A percentile compares a stretch with the other conserved stretches of the same genome.
These are phyloP conservation scores for Platanthera zijinensis DNA, from an alignment of 106 monocot genomes.

Conservation along the genomic window DNA sequence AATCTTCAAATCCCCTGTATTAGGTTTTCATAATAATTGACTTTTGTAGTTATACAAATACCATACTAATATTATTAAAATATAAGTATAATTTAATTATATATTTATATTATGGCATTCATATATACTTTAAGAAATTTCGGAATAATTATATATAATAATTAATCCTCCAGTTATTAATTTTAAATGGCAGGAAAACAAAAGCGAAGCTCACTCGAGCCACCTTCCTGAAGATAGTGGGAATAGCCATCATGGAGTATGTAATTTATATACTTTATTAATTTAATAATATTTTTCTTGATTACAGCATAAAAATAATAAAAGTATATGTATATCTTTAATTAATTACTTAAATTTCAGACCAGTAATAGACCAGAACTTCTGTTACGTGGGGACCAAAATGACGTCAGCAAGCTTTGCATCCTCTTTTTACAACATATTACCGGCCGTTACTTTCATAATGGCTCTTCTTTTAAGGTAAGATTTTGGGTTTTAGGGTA, in stretches of 20 bases:
- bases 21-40: no score
- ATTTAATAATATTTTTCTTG: not conserved
- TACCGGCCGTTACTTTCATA: conserved; percentile 75
- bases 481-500: no score
- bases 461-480: conserved; percentile 58
- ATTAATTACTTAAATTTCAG: conserved; percentile 14
- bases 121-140: no score
- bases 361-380: conserved; percentile 81
- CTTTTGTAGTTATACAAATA: no score
- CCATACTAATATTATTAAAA: no score
- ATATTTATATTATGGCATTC: no score
- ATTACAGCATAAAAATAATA: not conserved
- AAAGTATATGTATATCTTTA: not conserved
- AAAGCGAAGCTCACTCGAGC: conserved; percentile 57
- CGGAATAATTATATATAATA: not conserved
- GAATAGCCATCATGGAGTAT: conserved; percentile 65
- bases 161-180: not conserved
- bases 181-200: conserved; percentile 45
- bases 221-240: conserved; percentile 53
- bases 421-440: conserved; percentile 54
- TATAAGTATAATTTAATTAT: no score
- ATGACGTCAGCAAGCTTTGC: conserved; percentile 63
- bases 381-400: conserved; percentile 75
- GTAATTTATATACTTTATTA: not conserved
- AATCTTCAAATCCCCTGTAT: no score